Percentiles rank a stretch among this genome's conserved stretches.
Evolutionary conservation across 345 rosid genomes (phyloP).

Genomic region (Citropsis articulata): DNA sequence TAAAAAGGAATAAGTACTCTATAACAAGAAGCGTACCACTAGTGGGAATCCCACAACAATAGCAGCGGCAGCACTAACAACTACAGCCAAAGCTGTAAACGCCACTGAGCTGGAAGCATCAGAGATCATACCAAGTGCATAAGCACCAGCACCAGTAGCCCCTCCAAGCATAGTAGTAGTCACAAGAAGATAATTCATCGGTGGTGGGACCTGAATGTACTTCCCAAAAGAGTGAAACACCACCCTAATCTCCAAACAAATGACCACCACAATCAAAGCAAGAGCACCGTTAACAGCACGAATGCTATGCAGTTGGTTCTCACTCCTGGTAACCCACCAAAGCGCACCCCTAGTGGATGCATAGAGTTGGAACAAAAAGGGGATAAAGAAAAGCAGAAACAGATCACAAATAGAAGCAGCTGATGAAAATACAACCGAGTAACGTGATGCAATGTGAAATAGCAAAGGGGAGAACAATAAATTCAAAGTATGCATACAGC

Average conservation of each 20-base stretch:
- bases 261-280: slow-evolving; percentile 77
- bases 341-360: slow-evolving; percentile 93
- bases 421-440: slow-evolving; percentile 70
- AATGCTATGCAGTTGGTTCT: slow-evolving; percentile 69
- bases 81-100: slow-evolving; percentile 76
- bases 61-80: slow-evolving; percentile 91
- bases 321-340: slow-evolving; percentile 87
- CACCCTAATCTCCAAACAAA: slow-evolving; percentile 93
- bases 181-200: slow-evolving; percentile 81
- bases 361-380: slow-evolving; percentile 84
- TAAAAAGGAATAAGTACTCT: background rate
- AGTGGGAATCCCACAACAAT: slow-evolving; percentile 91
- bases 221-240: slow-evolving; percentile 92
- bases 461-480: slow-evolving; percentile 76
- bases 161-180: slow-evolving; percentile 92
- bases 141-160: slow-evolving; percentile 84
- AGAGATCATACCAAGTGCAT: slow-evolving; percentile 84
- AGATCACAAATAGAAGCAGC: slow-evolving; percentile 69
- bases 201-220: slow-evolving; percentile 95
- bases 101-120: slow-evolving; percentile 70
- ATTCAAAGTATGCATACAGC: slow-evolving; percentile 78
- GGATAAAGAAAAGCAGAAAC: slow-evolving; percentile 82
- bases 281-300: slow-evolving; percentile 85
- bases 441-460: slow-evolving; percentile 85
- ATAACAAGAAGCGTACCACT: slow-evolving; percentile 49